These are phyloP conservation scores for Ustilago tritici DNA, from an alignment of 1,284 basidiomycete genomes.

Conservation along the genomic window DNA sequence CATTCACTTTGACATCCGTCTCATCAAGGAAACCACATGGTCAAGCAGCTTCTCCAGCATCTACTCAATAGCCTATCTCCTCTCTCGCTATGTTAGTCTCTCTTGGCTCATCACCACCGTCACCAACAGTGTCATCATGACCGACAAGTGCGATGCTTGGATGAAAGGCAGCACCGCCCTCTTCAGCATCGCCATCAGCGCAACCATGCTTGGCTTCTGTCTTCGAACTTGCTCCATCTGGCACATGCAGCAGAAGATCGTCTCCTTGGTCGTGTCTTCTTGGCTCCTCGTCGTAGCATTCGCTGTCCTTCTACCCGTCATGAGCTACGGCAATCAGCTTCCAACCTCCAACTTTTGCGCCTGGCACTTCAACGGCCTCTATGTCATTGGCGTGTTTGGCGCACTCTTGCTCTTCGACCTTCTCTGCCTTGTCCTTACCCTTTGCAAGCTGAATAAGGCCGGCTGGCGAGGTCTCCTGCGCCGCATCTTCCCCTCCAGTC, in stretches of 20 bases:
- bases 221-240: conserved; percentile 59
- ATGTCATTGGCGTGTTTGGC: conserved; percentile 48
- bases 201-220: conserved; percentile 60
- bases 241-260: conserved; percentile 49
- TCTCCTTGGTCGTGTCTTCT: conserved; percentile 46
- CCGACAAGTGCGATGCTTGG: conserved; percentile 40
- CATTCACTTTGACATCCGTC: conserved; percentile 50
- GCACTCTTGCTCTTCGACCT: conserved; percentile 52
- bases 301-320: conserved; percentile 45
- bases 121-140: conserved; percentile 53
- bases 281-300: conserved; percentile 53
- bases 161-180: conserved; percentile 44
- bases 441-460: conserved; percentile 58
- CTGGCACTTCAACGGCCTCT: conserved; percentile 47
- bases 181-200: conserved; percentile 54
- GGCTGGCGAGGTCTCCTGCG: conserved; percentile 52
- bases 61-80: conserved; percentile 59
- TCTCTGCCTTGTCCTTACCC: conserved; percentile 51
- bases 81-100: conserved; percentile 56
- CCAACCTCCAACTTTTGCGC: conserved; percentile 54
- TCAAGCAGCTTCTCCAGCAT: conserved; percentile 48
- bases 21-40: conserved; percentile 55
- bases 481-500: conserved; percentile 40
- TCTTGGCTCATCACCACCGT: conserved; percentile 54
- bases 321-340: conserved; percentile 36